phyloP scores from a whole-genome alignment of 2,329 filamentous ascomycete genomes.

The Mycosphaerelloides madeirae region DNA sequence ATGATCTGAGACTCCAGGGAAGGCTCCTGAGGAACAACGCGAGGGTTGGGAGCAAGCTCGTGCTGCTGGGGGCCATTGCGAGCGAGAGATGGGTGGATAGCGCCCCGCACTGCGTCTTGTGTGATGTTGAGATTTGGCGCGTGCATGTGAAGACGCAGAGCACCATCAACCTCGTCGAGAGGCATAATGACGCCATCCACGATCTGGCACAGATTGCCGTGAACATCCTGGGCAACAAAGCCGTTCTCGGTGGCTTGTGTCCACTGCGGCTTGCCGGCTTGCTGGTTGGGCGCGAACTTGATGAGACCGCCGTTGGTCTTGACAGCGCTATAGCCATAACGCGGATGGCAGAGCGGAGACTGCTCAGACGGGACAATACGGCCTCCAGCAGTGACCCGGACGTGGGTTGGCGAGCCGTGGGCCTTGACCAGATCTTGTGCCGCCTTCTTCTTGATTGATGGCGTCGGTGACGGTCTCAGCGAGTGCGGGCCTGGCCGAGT shows the following conservation, averaged over 20 bases:
- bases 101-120: slow-evolving; percentile 2
- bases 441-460: slow-evolving; percentile 48
- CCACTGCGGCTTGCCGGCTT: slow-evolving; percentile 27
- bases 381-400: slow-evolving; percentile 50
- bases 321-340: slow-evolving; percentile 36
- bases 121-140: slow-evolving; percentile 34
- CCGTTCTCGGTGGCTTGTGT: slow-evolving; percentile 28
- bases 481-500: slow-evolving; percentile 13
- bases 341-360: slow-evolving; percentile 36
- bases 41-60: background rate
- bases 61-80: background rate
- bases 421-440: slow-evolving; percentile 48
- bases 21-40: slow-evolving; percentile 20
- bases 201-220: slow-evolving; percentile 35
- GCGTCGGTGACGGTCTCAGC: slow-evolving; percentile 42
- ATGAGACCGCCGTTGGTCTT: slow-evolving; percentile 35
- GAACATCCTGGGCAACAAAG: slow-evolving; percentile 34
- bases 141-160: slow-evolving; percentile 32
- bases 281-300: slow-evolving; percentile 35
- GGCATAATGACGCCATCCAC: slow-evolving; percentile 34
- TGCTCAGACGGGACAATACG: slow-evolving; percentile 48
- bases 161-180: slow-evolving; percentile 31
- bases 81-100: slow-evolving; percentile 1
- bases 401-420: slow-evolving; percentile 48
- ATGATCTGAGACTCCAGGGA: slow-evolving; percentile 29